Conservation (phyloP, 2,329 filamentous ascomycete genomes). For the Phialophora tarda region DNA sequence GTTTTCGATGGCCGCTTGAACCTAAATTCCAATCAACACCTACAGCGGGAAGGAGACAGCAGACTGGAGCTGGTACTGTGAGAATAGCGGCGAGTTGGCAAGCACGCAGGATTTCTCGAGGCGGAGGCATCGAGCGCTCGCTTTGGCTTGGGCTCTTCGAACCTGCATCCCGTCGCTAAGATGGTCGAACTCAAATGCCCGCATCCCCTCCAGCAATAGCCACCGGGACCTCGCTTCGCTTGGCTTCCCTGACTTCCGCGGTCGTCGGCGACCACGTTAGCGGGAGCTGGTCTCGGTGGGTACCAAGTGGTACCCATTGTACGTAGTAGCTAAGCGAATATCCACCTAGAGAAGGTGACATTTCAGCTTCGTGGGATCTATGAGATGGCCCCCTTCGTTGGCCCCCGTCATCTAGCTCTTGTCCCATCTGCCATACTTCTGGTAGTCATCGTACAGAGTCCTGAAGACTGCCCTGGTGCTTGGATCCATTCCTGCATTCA, state of each 20-base stretch:
- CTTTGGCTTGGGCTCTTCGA: not conserved
- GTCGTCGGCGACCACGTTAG: not conserved
- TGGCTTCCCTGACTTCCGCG: not conserved
- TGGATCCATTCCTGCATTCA: slow-evolving; percentile 59
- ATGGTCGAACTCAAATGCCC: not conserved
- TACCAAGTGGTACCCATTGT: not conserved
- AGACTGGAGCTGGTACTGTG: not conserved
- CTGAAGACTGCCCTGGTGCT: slow-evolving; percentile 60
- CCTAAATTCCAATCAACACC: not conserved
- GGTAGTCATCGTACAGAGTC: slow-evolving; percentile 59
- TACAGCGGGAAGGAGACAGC: not conserved
- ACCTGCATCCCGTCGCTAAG: not conserved
- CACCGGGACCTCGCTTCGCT: not conserved
- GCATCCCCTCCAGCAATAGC: not conserved
- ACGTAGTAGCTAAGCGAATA: not conserved
- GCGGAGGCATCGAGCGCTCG: not conserved
- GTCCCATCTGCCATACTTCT: slow-evolving; percentile 55
- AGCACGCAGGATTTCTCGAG: not conserved
- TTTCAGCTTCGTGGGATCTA: not conserved
- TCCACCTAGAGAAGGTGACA: not conserved
- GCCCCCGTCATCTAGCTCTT: slow-evolving; percentile 44
- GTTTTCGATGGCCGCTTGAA: not conserved
- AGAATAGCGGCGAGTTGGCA: not conserved
- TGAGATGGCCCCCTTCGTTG: no score
- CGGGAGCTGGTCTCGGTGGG: not conserved